Conservation (phyloP, 2,329 filamentous ascomycete species). For the Botryotinia convoluta region DNA sequence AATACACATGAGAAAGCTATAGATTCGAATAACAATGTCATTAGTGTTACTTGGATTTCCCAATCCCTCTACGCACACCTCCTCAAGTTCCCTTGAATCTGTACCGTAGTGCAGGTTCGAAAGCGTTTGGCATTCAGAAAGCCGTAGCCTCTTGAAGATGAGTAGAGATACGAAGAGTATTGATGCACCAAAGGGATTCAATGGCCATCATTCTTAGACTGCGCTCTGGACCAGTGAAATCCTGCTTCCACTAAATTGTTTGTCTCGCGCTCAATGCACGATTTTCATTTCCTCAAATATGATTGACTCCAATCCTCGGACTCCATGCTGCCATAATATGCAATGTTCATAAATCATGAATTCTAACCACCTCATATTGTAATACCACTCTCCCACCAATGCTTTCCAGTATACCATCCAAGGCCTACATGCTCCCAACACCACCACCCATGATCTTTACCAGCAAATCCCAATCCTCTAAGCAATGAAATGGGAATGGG, state of each 20-base stretch:
- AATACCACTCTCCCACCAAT: conserved; percentile 55
- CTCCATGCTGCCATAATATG: neutral
- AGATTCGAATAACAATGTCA: neutral
- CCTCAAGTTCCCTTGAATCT: neutral
- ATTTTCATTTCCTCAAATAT: neutral
- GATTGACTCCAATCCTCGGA: too few relatives aligned
- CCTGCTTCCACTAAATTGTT: neutral
- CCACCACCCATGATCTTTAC: conserved; percentile 61
- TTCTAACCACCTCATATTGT: neutral
- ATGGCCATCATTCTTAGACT: neutral
- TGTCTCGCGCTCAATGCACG: neutral
- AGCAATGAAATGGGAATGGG: conserved; percentile 74
- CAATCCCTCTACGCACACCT: neutral
- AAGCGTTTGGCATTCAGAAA: neutral
- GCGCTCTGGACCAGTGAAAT: too few relatives aligned
- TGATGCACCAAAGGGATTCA: neutral
- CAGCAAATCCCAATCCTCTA: conserved; percentile 64
- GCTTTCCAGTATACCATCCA: conserved; percentile 56
- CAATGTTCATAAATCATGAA: neutral
- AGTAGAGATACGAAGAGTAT: neutral
- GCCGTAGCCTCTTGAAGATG: neutral
- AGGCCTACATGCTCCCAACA: conserved; percentile 56
- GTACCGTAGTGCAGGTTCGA: neutral
- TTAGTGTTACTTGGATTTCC: neutral
- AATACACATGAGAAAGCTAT: neutral